Percentiles rank a stretch among this genome's conserved stretches.
These are phyloP conservation scores for Hibiscus trionum DNA, from an alignment of 345 rosid species.

Conservation along the genomic window DNA sequence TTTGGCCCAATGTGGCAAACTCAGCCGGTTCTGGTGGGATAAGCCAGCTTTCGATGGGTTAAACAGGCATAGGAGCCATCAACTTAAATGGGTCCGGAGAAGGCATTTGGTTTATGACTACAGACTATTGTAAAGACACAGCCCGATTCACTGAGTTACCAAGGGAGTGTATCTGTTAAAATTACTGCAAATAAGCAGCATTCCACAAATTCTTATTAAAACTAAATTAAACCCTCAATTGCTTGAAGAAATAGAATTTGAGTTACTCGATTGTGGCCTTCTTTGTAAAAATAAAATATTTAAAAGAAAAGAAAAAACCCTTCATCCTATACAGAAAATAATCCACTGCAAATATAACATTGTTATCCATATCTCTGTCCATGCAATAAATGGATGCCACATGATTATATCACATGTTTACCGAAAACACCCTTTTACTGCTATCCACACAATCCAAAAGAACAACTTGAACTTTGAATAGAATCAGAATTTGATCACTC, in stretches of 20 bases:
- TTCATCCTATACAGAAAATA: not conserved
- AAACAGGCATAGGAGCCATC: constrained; percentile 1
- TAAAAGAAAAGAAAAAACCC: not conserved
- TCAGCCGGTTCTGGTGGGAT: constrained; percentile 5
- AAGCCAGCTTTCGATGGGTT: constrained; percentile 3
- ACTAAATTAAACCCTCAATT: not conserved
- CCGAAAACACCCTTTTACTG: constrained; percentile 3
- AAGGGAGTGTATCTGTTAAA: constrained; percentile 7
- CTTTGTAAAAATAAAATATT: too few species aligned
- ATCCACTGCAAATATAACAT: not conserved
- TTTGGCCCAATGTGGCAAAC: constrained; percentile 2
- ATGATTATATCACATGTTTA: constrained; percentile 3
- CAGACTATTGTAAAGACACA: constrained; percentile 4
- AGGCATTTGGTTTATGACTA: constrained; percentile 1
- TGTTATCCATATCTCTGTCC: constrained; percentile 28
- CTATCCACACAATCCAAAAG: constrained; percentile 9
- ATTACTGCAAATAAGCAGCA: not conserved
- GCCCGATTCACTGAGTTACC: constrained; percentile 4
- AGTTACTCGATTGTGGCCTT: not conserved
- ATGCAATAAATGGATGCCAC: constrained; percentile 48
- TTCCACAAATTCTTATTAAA: not conserved
- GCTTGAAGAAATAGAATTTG: not conserved
- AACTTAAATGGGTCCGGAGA: constrained; percentile 9
- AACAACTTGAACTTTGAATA: not conserved
- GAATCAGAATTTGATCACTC: not conserved